These are phyloP conservation scores for Chrysanthemum seticuspe DNA, from an alignment of 129 eudicot species.

Conservation along the genomic window DNA sequence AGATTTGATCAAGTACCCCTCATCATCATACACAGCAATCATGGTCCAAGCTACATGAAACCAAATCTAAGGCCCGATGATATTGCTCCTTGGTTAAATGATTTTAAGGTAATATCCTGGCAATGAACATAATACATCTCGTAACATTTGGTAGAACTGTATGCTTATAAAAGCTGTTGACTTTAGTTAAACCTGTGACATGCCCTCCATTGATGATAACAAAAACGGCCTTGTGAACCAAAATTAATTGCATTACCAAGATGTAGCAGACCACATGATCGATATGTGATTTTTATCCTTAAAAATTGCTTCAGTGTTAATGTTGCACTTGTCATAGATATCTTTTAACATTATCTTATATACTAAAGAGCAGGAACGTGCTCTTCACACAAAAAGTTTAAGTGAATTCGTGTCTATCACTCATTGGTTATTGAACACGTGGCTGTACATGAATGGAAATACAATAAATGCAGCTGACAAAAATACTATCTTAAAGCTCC, in stretches of 20 bases:
- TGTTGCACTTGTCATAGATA: not conserved
- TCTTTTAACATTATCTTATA: too few relatives aligned
- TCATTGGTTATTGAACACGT: too few relatives aligned
- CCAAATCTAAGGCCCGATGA: conserved; percentile 68
- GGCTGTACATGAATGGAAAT: too few relatives aligned
- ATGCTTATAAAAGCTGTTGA: not conserved
- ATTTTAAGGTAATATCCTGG: conserved; percentile 42
- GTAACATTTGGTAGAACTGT: not conserved
- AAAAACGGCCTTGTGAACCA: not conserved
- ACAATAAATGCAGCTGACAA: too few relatives aligned
- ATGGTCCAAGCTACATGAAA: conserved; percentile 61
- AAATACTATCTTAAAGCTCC: too few relatives aligned
- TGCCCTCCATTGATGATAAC: not conserved
- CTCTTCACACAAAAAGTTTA: too few relatives aligned
- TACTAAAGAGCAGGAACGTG: too few relatives aligned
- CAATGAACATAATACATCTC: not conserved
- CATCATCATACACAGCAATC: conserved; percentile 50
- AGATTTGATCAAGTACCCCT: conserved; percentile 69
- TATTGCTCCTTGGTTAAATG: conserved; percentile 63
- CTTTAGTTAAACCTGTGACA: not conserved
- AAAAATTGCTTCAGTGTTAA: not conserved
- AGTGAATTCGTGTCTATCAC: too few relatives aligned
- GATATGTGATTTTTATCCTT: not conserved
- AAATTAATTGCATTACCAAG: not conserved
- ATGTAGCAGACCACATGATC: not conserved